These are phyloP conservation scores for Penicillium goetzii DNA, from an alignment of 495 filamentous ascomycete genomes.

Conservation along the genomic window DNA sequence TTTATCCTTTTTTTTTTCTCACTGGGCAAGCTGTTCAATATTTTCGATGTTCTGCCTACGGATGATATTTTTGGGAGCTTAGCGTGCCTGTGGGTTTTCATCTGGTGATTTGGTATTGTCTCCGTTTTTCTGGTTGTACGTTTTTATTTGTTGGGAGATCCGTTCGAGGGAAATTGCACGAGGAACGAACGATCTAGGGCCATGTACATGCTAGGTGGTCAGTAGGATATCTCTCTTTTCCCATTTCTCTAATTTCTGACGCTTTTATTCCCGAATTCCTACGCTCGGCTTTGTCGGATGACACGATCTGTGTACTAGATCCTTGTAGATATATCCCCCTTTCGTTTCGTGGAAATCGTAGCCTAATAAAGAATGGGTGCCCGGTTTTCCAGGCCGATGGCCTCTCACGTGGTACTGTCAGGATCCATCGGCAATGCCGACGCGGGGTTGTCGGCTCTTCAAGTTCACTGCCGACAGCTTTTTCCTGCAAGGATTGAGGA, in stretches of 20 bases:
- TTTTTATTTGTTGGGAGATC: slow-evolving; percentile 20
- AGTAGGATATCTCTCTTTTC: slow-evolving; percentile 14
- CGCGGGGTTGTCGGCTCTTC: not conserved
- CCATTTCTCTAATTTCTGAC: slow-evolving; percentile 6
- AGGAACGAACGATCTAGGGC: slow-evolving; percentile 26
- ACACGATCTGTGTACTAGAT: too few relatives aligned
- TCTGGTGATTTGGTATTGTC: slow-evolving; percentile 9
- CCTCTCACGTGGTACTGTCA: not conserved
- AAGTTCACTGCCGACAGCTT: not conserved
- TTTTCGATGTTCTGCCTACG: slow-evolving; percentile 7
- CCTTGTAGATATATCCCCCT: too few relatives aligned
- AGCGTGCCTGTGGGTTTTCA: slow-evolving; percentile 15
- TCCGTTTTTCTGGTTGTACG: slow-evolving; percentile 1
- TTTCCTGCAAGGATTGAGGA: not conserved
- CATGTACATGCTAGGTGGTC: slow-evolving; percentile 17
- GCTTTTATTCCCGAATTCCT: not conserved
- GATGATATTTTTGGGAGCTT: slow-evolving; percentile 14
- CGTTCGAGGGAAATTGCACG: slow-evolving; percentile 28
- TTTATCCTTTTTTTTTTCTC: slow-evolving; percentile 4
- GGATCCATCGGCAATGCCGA: not conserved
- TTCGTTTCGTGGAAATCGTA: too few relatives aligned
- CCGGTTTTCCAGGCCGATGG: not conserved
- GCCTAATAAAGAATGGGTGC: too few relatives aligned
- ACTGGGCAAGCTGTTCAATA: slow-evolving; percentile 8
- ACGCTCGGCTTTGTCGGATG: not conserved